Evolutionary conservation across 176 grass and related monocot genomes (phyloP).

Genomic region (Tillandsia fasciculata): DNA sequence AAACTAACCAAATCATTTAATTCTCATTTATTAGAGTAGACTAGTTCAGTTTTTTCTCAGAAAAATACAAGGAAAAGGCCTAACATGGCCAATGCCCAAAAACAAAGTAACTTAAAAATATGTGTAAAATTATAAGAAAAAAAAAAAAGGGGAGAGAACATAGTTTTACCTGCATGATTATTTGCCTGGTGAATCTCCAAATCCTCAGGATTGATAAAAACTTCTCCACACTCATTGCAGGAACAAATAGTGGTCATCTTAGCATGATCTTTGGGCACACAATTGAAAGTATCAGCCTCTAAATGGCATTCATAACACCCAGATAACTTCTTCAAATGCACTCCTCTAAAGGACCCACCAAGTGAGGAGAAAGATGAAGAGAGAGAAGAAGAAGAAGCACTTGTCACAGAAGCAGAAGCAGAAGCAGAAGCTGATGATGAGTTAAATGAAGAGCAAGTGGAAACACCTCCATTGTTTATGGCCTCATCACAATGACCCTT

Average conservation of each 20-base stretch:
- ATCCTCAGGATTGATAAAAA: constrained; percentile 61
- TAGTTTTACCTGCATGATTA: constrained; percentile 60
- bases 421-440: too few species aligned
- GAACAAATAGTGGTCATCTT: constrained; percentile 47
- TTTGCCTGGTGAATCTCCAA: constrained; percentile 62
- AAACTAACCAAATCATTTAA: too few species aligned
- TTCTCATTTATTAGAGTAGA: too few species aligned
- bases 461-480: too few species aligned
- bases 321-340: constrained; percentile 61
- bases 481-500: too few species aligned
- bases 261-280: constrained; percentile 32
- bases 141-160: not conserved
- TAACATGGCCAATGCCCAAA: too few species aligned
- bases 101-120: too few species aligned
- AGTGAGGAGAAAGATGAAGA: constrained; percentile 35
- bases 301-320: constrained; percentile 96
- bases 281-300: constrained; percentile 61
- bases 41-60: too few species aligned
- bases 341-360: constrained; percentile 53
- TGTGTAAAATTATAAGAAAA: not conserved
- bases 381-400: too few species aligned
- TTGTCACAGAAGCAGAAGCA: too few species aligned
- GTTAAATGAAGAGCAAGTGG: too few species aligned
- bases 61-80: too few species aligned
- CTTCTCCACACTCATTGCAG: constrained; percentile 79